Evolutionary conservation across 257 asterid species (phyloP).

Genomic region (Solanum gandarillasii): DNA sequence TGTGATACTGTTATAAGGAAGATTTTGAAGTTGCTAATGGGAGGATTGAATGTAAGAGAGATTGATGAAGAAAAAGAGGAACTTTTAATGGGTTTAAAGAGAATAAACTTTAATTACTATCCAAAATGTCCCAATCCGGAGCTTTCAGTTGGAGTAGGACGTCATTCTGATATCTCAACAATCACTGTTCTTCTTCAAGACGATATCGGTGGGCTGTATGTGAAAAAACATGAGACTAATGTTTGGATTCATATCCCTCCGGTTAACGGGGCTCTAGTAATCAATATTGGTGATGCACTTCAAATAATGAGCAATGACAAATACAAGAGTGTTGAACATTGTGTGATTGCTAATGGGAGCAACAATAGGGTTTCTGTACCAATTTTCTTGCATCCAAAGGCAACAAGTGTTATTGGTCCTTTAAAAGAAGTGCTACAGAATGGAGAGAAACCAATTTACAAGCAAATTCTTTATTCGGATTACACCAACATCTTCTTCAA

Average conservation of each 20-base stretch:
- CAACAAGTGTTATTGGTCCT: slow-evolving; percentile 9
- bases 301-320: slow-evolving; percentile 15
- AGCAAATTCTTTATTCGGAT: slow-evolving; percentile 7
- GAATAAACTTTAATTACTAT: too few relatives aligned
- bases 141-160: slow-evolving; percentile 12
- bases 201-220: slow-evolving; percentile 11
- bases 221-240: slow-evolving; percentile 3
- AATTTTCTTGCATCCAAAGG: background rate
- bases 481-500: slow-evolving; percentile 18
- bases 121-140: slow-evolving; percentile 9
- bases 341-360: slow-evolving; percentile 13
- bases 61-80: too few relatives aligned
- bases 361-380: slow-evolving; percentile 13
- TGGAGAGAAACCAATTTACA: slow-evolving; percentile 12
- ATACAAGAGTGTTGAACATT: slow-evolving; percentile 4
- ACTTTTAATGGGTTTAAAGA: too few relatives aligned
- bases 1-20: too few relatives aligned
- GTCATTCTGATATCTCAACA: slow-evolving; percentile 20
- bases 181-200: slow-evolving; percentile 17
- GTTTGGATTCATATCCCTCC: slow-evolving; percentile 21
- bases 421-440: slow-evolving; percentile 5
- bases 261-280: slow-evolving; percentile 9
- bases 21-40: too few relatives aligned
- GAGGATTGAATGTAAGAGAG: too few relatives aligned
- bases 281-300: slow-evolving; percentile 19